phyloP scores from a whole-genome alignment of 495 filamentous ascomycete species.

The Cryomyces minteri region DNA sequence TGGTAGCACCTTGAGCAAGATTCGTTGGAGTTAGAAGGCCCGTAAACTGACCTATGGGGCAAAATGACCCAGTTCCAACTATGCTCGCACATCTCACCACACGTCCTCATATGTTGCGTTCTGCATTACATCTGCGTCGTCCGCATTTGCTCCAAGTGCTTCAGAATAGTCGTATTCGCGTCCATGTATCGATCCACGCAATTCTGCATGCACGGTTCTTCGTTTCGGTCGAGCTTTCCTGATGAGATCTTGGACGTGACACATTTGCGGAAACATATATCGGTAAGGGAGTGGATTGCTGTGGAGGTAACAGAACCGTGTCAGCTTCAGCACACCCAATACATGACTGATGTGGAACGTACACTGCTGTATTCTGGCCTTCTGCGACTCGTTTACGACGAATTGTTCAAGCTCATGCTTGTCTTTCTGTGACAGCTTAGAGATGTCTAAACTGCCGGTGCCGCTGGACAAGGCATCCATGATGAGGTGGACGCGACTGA shows the following conservation, averaged over 20 bases:
- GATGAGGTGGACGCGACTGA: not conserved
- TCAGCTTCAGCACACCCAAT: not conserved
- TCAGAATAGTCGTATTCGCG: conserved; percentile 59
- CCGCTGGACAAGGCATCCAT: conserved; percentile 4
- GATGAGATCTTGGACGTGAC: conserved; percentile 44
- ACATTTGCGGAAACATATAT: conserved; percentile 90
- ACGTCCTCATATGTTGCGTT: not conserved
- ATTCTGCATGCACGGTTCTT: conserved; percentile 71
- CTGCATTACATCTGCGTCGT: not conserved
- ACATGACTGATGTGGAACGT: conserved; percentile 17
- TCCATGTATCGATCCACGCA: conserved; percentile 92
- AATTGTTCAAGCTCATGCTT: conserved; percentile 75
- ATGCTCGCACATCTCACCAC: not conserved
- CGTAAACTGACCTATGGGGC: too few relatives aligned
- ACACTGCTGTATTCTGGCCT: conserved; percentile 64
- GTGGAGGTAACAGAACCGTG: not conserved
- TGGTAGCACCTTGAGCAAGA: too few relatives aligned
- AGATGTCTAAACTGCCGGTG: conserved; percentile 34
- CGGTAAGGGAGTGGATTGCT: conserved; percentile 67
- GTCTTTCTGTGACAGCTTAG: conserved; percentile 60
- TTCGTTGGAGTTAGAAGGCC: too few relatives aligned
- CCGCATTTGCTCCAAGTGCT: conserved; percentile 55
- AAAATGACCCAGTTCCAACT: too few relatives aligned
- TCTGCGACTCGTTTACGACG: conserved; percentile 63
- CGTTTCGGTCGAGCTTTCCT: conserved; percentile 47